These are phyloP conservation scores for Nicotiana attenuata DNA, from an alignment of 257 asterid species.

Conservation along the genomic window DNA sequence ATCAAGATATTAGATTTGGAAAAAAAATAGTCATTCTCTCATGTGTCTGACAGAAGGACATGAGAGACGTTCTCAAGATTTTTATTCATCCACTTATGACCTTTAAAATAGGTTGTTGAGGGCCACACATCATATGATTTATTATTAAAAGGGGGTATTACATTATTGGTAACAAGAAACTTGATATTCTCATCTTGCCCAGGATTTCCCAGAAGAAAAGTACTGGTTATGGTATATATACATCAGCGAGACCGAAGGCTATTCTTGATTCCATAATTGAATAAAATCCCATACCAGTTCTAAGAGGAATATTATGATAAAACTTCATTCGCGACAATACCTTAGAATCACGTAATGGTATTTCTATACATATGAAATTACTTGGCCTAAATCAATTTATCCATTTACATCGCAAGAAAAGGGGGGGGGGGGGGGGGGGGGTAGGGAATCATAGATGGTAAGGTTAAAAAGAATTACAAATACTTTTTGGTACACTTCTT, in stretches of 20 bases:
- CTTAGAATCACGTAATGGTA: background rate
- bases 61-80: background rate
- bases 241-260: background rate
- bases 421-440: too few species aligned
- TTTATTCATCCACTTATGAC: background rate
- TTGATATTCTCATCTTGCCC: background rate
- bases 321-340: background rate
- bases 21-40: background rate
- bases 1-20: background rate
- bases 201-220: background rate
- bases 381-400: too few species aligned
- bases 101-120: background rate
- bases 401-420: too few species aligned
- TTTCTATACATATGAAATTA: too few species aligned
- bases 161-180: background rate
- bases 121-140: background rate
- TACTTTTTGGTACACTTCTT: too few species aligned
- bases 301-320: background rate
- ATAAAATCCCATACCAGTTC: background rate
- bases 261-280: background rate
- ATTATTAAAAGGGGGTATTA: background rate
- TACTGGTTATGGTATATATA: background rate
- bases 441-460: too few species aligned
- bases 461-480: too few species aligned
- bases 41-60: background rate